phyloP scores from a whole-genome alignment of 2,329 filamentous ascomycete genomes.

The Endoconidiophora polonica region DNA sequence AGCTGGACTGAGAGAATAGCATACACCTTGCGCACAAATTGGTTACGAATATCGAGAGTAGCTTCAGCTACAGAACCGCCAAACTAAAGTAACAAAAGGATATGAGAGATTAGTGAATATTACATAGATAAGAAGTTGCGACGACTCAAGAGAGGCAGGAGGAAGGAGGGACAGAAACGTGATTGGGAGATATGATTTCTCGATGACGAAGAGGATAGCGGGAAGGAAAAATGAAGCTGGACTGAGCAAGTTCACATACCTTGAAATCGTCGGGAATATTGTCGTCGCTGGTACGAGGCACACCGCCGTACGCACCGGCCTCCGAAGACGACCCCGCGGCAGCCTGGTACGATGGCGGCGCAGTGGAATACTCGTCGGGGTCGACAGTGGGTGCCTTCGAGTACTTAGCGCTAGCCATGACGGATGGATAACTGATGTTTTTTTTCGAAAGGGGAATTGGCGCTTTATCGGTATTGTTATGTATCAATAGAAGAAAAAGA shows the following conservation, averaged over 20 bases:
- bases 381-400: constrained; percentile 70
- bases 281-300: constrained; percentile 65
- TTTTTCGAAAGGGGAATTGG: no score
- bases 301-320: constrained; percentile 37
- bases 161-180: not conserved
- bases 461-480: no score
- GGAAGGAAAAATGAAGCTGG: not conserved
- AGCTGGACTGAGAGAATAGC: constrained; percentile 93
- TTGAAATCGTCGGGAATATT: constrained; percentile 97
- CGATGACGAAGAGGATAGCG: not conserved
- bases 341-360: constrained; percentile 65
- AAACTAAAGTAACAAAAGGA: constrained; percentile 37
- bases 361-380: constrained; percentile 63
- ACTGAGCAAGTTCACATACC: constrained; percentile 25
- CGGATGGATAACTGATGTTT: not conserved
- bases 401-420: constrained; percentile 70
- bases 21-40: constrained; percentile 95
- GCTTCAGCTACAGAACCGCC: constrained; percentile 86
- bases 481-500: no score
- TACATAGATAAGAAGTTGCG: not conserved
- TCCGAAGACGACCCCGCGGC: constrained; percentile 33
- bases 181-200: not conserved
- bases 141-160: not conserved
- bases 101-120: constrained; percentile 5
- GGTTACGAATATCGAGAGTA: constrained; percentile 88